Conservation (phyloP, 164 flowering plant genomes). For the Houttuynia cordata region DNA sequence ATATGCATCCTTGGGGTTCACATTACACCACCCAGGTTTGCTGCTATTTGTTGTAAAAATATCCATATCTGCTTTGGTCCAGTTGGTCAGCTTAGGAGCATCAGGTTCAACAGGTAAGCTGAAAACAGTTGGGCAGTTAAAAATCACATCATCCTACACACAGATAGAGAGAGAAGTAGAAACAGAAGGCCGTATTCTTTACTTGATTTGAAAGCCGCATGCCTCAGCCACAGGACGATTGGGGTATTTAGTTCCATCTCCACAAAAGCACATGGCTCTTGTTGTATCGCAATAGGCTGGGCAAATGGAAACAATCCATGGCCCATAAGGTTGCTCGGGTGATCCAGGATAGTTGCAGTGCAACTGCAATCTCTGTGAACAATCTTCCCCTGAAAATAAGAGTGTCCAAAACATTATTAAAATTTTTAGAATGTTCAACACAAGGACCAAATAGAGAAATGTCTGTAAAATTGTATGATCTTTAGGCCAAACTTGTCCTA, state of each 20-base stretch:
- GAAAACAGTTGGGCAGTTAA: conserved; percentile 12
- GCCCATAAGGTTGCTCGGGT: conserved; percentile 67
- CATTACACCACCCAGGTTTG: conserved; percentile 91
- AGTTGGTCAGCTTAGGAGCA: conserved; percentile 45
- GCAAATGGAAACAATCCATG: conserved; percentile 92
- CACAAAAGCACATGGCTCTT: conserved; percentile 97
- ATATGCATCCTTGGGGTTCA: conserved; percentile 77
- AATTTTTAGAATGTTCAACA: too few species aligned
- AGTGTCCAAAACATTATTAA: too few species aligned
- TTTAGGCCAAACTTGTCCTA: too few species aligned
- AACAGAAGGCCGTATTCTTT: conserved; percentile 15
- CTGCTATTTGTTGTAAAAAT: conserved; percentile 67
- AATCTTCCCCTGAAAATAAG: conserved; percentile 57
- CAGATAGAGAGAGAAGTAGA: not conserved
- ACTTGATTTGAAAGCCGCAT: conserved; percentile 81
- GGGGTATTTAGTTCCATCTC: conserved; percentile 92
- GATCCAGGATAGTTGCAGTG: conserved; percentile 59
- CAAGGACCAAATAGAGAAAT: not conserved
- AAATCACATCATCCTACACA: not conserved
- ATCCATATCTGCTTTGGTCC: conserved; percentile 65
- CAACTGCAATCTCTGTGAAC: conserved; percentile 52
- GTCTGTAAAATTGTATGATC: not conserved
- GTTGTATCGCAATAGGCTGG: conserved; percentile 81
- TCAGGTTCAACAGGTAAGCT: conserved; percentile 56
- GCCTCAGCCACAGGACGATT: conserved; percentile 91